Conservation (phyloP, 2,329 filamentous ascomycete species). For the Epichloe baconii region DNA sequence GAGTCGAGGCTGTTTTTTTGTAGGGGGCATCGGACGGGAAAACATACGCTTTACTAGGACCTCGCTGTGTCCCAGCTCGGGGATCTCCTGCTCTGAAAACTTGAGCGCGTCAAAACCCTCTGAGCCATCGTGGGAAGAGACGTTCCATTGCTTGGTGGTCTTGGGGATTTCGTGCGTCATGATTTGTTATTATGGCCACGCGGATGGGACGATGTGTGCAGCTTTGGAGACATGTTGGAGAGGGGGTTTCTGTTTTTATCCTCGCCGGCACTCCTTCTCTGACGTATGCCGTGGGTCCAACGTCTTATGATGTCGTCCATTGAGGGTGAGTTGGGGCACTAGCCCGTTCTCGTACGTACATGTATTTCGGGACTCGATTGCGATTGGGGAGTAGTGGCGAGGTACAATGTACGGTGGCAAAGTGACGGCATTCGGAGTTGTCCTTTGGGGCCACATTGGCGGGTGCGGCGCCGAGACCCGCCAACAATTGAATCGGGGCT, state of each 20-base stretch:
- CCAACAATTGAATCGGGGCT: no score
- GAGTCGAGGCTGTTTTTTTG: no score
- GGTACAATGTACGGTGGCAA: no score
- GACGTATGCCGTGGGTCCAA: background rate
- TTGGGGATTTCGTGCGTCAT: conserved; percentile 18
- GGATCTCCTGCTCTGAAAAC: conserved; percentile 41
- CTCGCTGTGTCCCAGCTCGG: conserved; percentile 53
- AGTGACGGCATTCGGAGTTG: no score
- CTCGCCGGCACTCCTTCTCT: background rate
- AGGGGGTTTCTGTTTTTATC: background rate
- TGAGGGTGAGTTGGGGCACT: background rate
- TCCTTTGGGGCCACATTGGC: no score
- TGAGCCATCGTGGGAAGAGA: conserved; percentile 26
- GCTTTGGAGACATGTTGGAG: no score
- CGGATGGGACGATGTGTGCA: background rate
- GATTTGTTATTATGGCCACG: background rate
- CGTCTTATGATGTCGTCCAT: background rate
- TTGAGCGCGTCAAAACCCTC: conserved; percentile 46
- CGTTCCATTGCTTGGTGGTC: conserved; percentile 44
- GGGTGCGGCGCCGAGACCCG: no score
- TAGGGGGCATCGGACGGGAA: background rate
- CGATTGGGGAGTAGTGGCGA: no score
- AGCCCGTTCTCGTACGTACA: background rate
- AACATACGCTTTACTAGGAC: conserved; percentile 49
- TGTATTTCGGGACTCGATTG: no score